Percentiles rank a stretch among this genome's conserved stretches.
These are phyloP conservation scores for Chaetoceros muelleri DNA, from an alignment of 108 stramenopile genomes.

Conservation along the genomic window DNA sequence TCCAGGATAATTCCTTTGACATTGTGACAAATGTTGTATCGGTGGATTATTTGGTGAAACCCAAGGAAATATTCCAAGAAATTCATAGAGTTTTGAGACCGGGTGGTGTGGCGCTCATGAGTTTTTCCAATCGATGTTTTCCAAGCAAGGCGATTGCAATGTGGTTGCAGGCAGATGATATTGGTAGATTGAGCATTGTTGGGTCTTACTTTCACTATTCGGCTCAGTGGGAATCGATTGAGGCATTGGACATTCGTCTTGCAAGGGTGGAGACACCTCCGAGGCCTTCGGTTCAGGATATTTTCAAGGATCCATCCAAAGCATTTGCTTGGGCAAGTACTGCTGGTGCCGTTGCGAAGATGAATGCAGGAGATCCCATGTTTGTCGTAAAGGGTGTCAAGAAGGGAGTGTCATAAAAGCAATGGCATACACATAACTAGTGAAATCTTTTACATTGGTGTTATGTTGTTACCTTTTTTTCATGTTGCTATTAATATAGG, in stretches of 20 bases:
- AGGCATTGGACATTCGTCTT: slow-evolving; percentile 47
- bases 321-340: slow-evolving; percentile 55
- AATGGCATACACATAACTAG: not conserved
- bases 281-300: slow-evolving; percentile 34
- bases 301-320: slow-evolving; percentile 35
- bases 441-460: not conserved
- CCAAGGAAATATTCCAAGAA: slow-evolving; percentile 58
- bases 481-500: not conserved
- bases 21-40: slow-evolving; percentile 56
- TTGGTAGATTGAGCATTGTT: slow-evolving; percentile 55
- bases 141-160: slow-evolving; percentile 69
- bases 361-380: slow-evolving; percentile 55
- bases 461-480: not conserved
- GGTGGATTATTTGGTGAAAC: slow-evolving; percentile 64
- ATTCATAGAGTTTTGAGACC: slow-evolving; percentile 59
- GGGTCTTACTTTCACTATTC: slow-evolving; percentile 62
- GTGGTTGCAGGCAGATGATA: slow-evolving; percentile 74
- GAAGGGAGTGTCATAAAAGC: not conserved
- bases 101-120: slow-evolving; percentile 47
- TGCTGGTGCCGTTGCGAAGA: slow-evolving; percentile 38
- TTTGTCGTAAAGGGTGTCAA: slow-evolving; percentile 64
- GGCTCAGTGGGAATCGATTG: slow-evolving; percentile 39
- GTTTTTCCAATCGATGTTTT: slow-evolving; percentile 66
- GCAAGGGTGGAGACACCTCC: slow-evolving; percentile 23
- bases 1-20: slow-evolving; percentile 62